Conservation (phyloP, 371 early-diverging fungal species). For the Saksenaea vasiformis region DNA sequence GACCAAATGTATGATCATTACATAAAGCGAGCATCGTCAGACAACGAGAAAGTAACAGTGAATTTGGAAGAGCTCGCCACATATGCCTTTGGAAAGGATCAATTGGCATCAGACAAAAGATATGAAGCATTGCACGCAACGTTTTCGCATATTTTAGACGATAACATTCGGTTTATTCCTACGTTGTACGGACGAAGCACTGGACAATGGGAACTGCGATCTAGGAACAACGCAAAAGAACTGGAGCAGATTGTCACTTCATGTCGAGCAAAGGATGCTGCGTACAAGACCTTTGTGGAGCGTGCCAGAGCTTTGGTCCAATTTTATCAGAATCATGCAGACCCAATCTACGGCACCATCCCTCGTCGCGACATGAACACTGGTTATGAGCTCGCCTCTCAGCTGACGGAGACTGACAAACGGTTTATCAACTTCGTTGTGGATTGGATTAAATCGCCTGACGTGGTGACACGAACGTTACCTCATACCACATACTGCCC, state of each 20-base stretch:
- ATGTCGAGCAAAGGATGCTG: slow-evolving; percentile 47
- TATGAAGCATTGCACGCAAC: slow-evolving; percentile 47
- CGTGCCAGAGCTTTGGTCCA: slow-evolving; percentile 47
- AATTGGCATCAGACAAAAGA: not conserved
- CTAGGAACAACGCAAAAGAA: slow-evolving; percentile 40
- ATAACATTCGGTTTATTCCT: slow-evolving; percentile 53
- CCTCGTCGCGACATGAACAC: slow-evolving; percentile 13
- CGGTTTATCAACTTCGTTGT: slow-evolving; percentile 63
- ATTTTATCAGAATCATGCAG: slow-evolving; percentile 39
- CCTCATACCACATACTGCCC: slow-evolving; percentile 54
- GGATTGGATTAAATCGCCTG: slow-evolving; percentile 53
- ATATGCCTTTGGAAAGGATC: slow-evolving; percentile 35
- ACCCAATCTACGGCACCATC: slow-evolving; percentile 27
- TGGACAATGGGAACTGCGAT: slow-evolving; percentile 55
- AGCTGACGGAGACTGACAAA: slow-evolving; percentile 54
- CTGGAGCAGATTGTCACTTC: slow-evolving; percentile 52
- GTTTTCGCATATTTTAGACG: slow-evolving; percentile 56
- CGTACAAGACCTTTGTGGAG: slow-evolving; percentile 46
- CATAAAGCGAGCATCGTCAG: not conserved
- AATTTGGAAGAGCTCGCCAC: slow-evolving; percentile 37
- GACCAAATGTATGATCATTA: slow-evolving; percentile 31
- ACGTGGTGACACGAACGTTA: slow-evolving; percentile 31
- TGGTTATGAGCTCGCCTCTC: slow-evolving; percentile 8
- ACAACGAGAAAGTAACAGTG: slow-evolving; percentile 20
- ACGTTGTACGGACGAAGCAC: slow-evolving; percentile 41